These are phyloP conservation scores for Besnoitia besnoiti DNA, from an alignment of 169 alveolate genomes.

Conservation along the genomic window DNA sequence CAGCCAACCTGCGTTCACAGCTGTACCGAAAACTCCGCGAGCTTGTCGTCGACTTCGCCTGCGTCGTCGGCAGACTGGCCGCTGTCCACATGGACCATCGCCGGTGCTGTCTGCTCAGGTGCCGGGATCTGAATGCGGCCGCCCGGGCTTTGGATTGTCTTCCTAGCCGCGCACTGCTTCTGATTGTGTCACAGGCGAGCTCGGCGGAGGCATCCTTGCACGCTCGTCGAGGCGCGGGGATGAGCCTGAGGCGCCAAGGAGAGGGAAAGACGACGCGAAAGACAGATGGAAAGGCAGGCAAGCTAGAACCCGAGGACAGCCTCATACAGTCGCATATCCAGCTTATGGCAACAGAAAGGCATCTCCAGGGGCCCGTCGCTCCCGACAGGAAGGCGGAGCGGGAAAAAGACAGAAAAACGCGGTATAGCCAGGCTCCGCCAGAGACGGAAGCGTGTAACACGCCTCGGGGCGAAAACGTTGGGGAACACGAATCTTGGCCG, in stretches of 20 bases:
- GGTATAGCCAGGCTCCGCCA: no score
- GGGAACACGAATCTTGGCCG: no score
- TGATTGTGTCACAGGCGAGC: no score
- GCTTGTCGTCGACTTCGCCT: conserved; percentile 8
- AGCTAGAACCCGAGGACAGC: neutral
- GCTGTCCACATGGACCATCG: conserved; percentile 42
- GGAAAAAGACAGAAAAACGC: no score
- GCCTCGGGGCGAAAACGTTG: no score
- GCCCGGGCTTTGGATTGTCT: conserved; percentile 6
- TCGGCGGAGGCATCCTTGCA: no score
- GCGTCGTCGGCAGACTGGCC: neutral
- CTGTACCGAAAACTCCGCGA: conserved; percentile 6
- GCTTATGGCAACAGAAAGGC: no score
- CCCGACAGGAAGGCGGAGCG: no score
- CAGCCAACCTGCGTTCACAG: neutral
- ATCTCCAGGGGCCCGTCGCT: no score
- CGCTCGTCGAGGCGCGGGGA: neutral
- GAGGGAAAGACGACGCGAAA: neutral
- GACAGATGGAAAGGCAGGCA: neutral
- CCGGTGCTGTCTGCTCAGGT: conserved; percentile 30
- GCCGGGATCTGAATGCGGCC: conserved; percentile 25
- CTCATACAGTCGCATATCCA: no score
- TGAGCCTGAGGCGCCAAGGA: neutral
- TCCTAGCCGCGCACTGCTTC: neutral
- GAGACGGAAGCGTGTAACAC: no score